Evolutionary conservation across 495 filamentous ascomycete genomes (phyloP).

Genomic region (Tuber magnatum): DNA sequence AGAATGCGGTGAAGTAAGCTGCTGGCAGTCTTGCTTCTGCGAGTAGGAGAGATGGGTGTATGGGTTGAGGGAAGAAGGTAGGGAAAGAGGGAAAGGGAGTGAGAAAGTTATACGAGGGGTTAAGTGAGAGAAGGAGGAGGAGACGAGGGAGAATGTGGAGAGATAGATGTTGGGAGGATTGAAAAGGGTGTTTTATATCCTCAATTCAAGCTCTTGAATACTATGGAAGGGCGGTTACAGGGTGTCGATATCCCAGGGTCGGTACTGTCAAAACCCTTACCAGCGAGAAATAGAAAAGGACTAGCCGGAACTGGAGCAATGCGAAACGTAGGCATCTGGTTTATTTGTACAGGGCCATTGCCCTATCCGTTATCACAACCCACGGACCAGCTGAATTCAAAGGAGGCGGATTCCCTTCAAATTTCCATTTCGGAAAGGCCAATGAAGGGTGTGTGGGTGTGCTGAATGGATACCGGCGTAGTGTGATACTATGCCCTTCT

Average conservation of each 20-base stretch:
- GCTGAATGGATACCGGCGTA: background rate
- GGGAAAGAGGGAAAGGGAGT: background rate
- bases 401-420: background rate
- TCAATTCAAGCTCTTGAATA: background rate
- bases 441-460: background rate
- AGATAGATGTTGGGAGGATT: background rate
- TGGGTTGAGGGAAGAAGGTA: background rate
- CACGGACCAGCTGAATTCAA: background rate
- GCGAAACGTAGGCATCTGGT: background rate
- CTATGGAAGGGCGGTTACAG: background rate
- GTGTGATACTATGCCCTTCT: background rate
- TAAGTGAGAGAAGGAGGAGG: slow-evolving; percentile 2
- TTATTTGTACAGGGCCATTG: background rate
- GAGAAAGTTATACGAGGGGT: background rate
- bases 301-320: background rate
- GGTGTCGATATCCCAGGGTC: background rate
- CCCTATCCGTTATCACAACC: background rate
- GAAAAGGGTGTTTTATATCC: background rate
- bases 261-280: background rate
- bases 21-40: background rate
- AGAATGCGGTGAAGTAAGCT: slow-evolving; percentile 11
- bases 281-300: background rate
- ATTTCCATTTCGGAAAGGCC: background rate
- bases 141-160: background rate
- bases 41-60: background rate